Conservation (phyloP, 2,329 filamentous ascomycete species). For the Diaporthe helianthi region DNA sequence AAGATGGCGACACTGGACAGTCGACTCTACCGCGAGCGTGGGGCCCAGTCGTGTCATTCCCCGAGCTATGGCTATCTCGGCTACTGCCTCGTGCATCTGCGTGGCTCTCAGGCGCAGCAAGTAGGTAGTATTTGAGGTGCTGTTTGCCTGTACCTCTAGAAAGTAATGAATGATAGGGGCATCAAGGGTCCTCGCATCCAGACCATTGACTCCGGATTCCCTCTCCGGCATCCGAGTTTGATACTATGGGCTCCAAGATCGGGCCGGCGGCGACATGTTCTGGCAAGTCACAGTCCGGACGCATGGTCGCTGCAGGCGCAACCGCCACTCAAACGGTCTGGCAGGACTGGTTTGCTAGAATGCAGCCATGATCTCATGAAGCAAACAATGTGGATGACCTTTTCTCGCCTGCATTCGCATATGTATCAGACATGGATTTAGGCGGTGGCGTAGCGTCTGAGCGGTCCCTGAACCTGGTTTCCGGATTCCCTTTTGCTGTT, state of each 20-base stretch:
- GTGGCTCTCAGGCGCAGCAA: neutral
- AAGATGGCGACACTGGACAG: neutral
- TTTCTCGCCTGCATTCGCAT: conserved; percentile 27
- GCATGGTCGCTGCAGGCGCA: conserved; percentile 6
- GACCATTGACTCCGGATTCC: conserved; percentile 18
- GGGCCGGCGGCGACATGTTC: conserved; percentile 9
- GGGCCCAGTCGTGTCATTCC: conserved; percentile 3
- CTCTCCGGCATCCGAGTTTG: conserved; percentile 15
- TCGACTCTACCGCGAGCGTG: neutral
- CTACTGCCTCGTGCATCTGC: conserved; percentile 10
- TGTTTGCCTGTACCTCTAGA: conserved; percentile 22
- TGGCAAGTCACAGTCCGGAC: neutral
- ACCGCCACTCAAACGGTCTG: conserved; percentile 9
- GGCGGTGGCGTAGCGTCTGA: conserved; percentile 12
- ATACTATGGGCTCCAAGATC: conserved; percentile 9
- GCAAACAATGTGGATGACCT: conserved; percentile 10
- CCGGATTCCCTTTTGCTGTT: conserved; percentile 7
- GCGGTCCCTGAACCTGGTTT: conserved; percentile 24
- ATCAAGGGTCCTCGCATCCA: neutral
- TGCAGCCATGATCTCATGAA: conserved; percentile 5
- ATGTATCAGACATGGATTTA: conserved; percentile 19
- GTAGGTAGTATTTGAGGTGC: conserved; percentile 14
- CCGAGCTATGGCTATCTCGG: conserved; percentile 9
- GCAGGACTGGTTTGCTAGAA: neutral
- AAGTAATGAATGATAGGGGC: neutral